Base-by-base conservation (phyloP, 179 eudicot species). In the Kewa caespitosa region DNA sequence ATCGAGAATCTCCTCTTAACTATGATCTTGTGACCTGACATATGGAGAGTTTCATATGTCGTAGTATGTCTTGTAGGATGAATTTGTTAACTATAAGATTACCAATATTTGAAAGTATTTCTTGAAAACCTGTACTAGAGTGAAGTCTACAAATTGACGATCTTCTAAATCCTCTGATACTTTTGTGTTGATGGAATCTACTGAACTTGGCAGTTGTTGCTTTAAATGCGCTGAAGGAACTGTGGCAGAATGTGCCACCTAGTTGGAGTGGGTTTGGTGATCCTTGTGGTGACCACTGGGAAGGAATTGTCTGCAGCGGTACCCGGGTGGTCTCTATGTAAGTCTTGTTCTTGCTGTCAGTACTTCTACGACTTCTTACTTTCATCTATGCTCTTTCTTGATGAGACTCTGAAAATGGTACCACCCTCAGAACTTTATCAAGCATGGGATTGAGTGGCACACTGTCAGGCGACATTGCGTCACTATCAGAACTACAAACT, bases 251-350 rank as follows among this genome's bases (percentile, higher is more conserved):
- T 82, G 81, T 76, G 62, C 98, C 98, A 55, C 90, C 95, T 30
- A 85, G 83, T 69, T 94, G 98, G 97, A 74, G 70, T 32, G 88
- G 85, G 20, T 33, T 74, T 46, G 71, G 52, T 37, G 93, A 92
- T 85, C 98, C 97, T 79, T 94, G 98, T 78, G 87, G 86, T 33
- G 60, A 81, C 17, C 71, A 50, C 37, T 93, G 98, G 98, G 98
- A 87, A 31, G 98, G 98, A 70, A 81, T 93, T 72, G 28, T 5
- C 31, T 93, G 98, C 82, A 81, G 23, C 18, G 70, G 76, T 75
- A 64, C 87, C 54, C 87, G 92, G 31, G 89, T 93, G 46, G 86
- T 86, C 11, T 71, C 90, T 4, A 86, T 93, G 98, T 93, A 83
- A 86, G 86, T n/a, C n/a, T n/a, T n/a, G n/a, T 75, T 38, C 33